Percentiles rank a stretch among this genome's conserved stretches.
These are phyloP conservation scores for Aspergillus sp. DNA, from an alignment of 2,329 filamentous ascomycete species.

Conservation along the genomic window DNA sequence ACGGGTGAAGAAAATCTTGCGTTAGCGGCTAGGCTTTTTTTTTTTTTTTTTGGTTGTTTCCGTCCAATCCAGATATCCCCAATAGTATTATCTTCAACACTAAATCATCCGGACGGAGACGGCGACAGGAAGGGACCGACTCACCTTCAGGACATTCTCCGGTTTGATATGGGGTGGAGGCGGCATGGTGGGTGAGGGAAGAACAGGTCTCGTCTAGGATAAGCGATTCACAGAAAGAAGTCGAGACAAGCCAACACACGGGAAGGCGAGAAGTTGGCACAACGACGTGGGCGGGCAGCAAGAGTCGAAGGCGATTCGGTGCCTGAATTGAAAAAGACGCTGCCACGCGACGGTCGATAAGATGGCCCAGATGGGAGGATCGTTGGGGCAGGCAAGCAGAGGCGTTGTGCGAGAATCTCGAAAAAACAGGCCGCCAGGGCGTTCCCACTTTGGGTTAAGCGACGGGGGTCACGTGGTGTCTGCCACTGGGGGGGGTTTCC, in stretches of 20 bases:
- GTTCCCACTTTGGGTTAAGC: slow-evolving; percentile 38
- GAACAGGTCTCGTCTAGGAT: slow-evolving; percentile 22
- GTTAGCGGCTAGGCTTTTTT: slow-evolving; percentile 8
- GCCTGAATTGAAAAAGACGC: slow-evolving; percentile 27
- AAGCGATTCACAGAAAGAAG: slow-evolving; percentile 13
- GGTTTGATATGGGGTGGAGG: slow-evolving; percentile 96
- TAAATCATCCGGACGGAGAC: neutral
- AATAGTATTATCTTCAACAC: neutral
- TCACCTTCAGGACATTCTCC: slow-evolving; percentile 92
- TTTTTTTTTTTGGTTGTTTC: too few species aligned
- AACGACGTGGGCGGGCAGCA: slow-evolving; percentile 29
- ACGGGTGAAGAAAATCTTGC: slow-evolving; percentile 21
- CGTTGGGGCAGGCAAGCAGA: slow-evolving; percentile 8
- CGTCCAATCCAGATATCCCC: neutral
- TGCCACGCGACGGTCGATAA: slow-evolving; percentile 37
- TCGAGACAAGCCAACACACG: slow-evolving; percentile 6
- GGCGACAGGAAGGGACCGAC: slow-evolving; percentile 19
- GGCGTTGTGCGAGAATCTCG: slow-evolving; percentile 35
- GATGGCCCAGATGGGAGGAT: slow-evolving; percentile 23
- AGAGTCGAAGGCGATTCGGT: slow-evolving; percentile 22
- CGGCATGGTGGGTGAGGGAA: slow-evolving; percentile 65
- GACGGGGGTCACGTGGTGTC: slow-evolving; percentile 32
- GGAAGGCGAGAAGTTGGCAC: slow-evolving; percentile 19
- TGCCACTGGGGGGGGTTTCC: too few species aligned
- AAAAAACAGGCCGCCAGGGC: slow-evolving; percentile 29